Base-by-base conservation (phyloP, 345 rosid species). In the Salix purpurea region DNA sequence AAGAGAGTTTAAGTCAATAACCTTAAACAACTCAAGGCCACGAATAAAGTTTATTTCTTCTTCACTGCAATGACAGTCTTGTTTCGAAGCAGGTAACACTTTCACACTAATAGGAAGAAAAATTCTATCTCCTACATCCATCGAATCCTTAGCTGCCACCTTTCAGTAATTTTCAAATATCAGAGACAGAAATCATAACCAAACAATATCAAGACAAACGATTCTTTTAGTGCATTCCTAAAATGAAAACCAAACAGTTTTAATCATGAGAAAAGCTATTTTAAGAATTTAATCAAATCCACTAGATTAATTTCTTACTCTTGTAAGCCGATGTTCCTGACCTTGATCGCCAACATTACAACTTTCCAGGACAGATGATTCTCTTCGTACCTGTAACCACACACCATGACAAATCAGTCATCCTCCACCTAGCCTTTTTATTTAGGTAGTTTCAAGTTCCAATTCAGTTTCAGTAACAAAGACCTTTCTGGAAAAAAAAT, bases 21-120 rank as follows among this genome's bases (percentile, higher is more conserved):
- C 99, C 99, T 96, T 93, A 77, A 91, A 88, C 78, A 96, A 75
- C 81, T 84, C 94, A 74, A 91, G 80, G 83, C 90, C 78, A 46
- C 83, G 88, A 50, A 96, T 85, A 76, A 86, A 93, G 74, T 87
- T 79, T 23, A 88, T 75, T 86, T 92, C 96, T 79, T 91, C 94
- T 72, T 82, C 85, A 70, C 77, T 85, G 81, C 87, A 88, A 78
- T 18, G 72, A 37, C 78, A 79, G 71, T 72, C 80, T 78, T 89
- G 80, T 79, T 87, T 90, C 83, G 83, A 64, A 10, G 80, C 70
- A 34, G 87, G 89, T 19, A 79, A 67, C 48, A 76, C 88, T 65
- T 80, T 79, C 21, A 91, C 89, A 3, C 85, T 77, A 75, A 82
- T 54, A 6, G 97, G 99, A 85, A 96, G 94, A 84, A 83, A 89